A percentile compares a stretch with the other conserved stretches of the same genome.
Evolutionary conservation across 139 green algal genomes (phyloP).

Genomic region (Chlorella vulgaris): DNA sequence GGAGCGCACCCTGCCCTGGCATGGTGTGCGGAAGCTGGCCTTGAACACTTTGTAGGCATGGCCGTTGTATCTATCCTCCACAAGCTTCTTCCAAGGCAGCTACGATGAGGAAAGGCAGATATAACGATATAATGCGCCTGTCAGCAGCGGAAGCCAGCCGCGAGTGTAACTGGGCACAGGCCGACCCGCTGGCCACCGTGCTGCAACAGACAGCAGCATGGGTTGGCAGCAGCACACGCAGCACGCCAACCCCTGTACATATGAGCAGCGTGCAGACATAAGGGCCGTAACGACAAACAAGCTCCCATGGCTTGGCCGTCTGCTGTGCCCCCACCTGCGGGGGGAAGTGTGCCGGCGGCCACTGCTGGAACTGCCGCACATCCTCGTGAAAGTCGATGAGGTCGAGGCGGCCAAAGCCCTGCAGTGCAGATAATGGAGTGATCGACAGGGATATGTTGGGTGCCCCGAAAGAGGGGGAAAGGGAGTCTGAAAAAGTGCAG

Average conservation of each 20-base stretch:
- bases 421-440: too few relatives aligned
- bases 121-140: neutral
- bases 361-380: constrained; percentile 37
- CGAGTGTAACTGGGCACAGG: neutral
- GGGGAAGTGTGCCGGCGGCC: constrained; percentile 50
- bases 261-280: too few relatives aligned
- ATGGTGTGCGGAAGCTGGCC: constrained; percentile 67
- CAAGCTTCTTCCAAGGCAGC: constrained; percentile 57
- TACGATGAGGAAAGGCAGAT: constrained; percentile 19
- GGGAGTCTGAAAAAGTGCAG: neutral
- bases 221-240: too few relatives aligned
- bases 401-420: constrained; percentile 52
- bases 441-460: too few relatives aligned
- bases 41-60: constrained; percentile 61
- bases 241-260: neutral
- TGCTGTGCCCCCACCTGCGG: neutral
- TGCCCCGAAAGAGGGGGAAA: neutral
- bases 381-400: constrained; percentile 54
- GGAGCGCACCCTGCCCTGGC: constrained; percentile 35
- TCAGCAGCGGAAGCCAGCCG: neutral
- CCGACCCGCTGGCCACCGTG: too few relatives aligned
- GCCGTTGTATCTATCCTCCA: constrained; percentile 42
- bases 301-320: too few relatives aligned
- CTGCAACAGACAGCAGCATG: too few relatives aligned
- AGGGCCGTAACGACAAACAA: too few relatives aligned